Base-by-base conservation (phyloP, 805 yeast species). In the Metschnikowia matae region DNA sequence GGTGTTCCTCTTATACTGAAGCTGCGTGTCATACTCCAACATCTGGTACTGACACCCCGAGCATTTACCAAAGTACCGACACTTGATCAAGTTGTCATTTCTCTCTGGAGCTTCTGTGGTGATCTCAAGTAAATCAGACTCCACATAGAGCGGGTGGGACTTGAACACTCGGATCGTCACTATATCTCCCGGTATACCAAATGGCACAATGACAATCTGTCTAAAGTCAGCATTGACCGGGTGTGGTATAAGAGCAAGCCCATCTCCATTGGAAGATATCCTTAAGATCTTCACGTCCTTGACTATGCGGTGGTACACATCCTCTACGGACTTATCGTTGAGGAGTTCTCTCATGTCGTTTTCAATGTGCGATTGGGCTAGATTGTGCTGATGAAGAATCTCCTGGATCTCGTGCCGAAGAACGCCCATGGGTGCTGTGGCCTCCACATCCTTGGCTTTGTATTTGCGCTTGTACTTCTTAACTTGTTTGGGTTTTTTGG, bases 1-100 rank as follows among this genome's bases (percentile, higher is more conserved):
- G 2, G 95, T 90, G 26, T 81, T 70, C 53, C 81, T 78, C 65
- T 94, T 94, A 62, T 87, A 76, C 46, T 67, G 70, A 48, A 94
- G 73, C 69, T 92, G 98, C 39, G 83, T 75, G 1, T 76, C 77
- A 64, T 94, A 94, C 2, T 79, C 74, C 33, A 90, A 70, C 65
- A 82, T 82, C 65, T 94, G 98, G 64, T 83, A 89, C 69, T 94
- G 98, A 66, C 98, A 91, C 3, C 98, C 98, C 1, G 96, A 88
- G 66, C 97, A 91, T 55, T 82, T 81, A 13, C 96, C 96, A 70
- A 92, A 94, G 70, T 94, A 94, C 55, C 80, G 77, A 70, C 96
- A 89, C 56, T 78, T 78, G 50, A 85, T 81, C 47, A 87, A 74
- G 5, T 71, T 63, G 58, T 87, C 84, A 53, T 88, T 75, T 61